These are phyloP conservation scores for Acacia pycnantha DNA, from an alignment of 331 rosid genomes.

Conservation along the genomic window DNA sequence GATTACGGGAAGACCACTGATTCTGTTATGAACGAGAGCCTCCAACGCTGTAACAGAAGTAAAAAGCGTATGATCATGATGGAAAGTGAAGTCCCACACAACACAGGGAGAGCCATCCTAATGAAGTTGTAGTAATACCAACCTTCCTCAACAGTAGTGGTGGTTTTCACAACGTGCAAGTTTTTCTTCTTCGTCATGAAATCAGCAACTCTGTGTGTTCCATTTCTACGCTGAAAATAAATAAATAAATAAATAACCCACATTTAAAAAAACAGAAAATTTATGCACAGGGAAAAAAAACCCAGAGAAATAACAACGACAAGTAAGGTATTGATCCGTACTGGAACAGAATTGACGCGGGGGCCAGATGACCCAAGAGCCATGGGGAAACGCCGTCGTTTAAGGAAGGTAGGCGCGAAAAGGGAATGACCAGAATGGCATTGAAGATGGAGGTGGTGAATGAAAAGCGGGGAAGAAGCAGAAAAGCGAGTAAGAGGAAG, in stretches of 20 bases:
- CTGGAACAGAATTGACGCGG: conserved; percentile 50
- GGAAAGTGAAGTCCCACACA: not conserved
- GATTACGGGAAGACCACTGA: conserved; percentile 92
- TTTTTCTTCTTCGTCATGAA: conserved; percentile 76
- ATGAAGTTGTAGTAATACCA: not conserved
- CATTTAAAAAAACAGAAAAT: not conserved
- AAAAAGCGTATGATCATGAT: not conserved
- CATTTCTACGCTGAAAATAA: conserved; percentile 46
- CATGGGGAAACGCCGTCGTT: conserved; percentile 29
- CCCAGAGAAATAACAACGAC: not conserved
- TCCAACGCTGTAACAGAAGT: conserved; percentile 60
- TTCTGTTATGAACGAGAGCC: conserved; percentile 71
- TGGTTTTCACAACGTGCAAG: conserved; percentile 64
- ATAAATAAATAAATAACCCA: not conserved
- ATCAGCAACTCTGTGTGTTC: conserved; percentile 70
- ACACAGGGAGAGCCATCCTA: not conserved
- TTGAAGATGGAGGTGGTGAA: conserved; percentile 4
- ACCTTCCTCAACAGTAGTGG: conserved; percentile 89
- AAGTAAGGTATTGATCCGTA: conserved; percentile 33
- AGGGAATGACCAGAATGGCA: conserved; percentile 21
- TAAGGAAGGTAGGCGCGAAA: not conserved
- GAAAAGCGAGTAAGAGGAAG: conserved; percentile 3
- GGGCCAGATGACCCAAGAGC: conserved; percentile 29
- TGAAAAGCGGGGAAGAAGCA: conserved; percentile 1
- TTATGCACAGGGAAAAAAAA: not conserved